Base-by-base conservation (phyloP, 306 rosid genomes). In the Purshia tridentata region DNA sequence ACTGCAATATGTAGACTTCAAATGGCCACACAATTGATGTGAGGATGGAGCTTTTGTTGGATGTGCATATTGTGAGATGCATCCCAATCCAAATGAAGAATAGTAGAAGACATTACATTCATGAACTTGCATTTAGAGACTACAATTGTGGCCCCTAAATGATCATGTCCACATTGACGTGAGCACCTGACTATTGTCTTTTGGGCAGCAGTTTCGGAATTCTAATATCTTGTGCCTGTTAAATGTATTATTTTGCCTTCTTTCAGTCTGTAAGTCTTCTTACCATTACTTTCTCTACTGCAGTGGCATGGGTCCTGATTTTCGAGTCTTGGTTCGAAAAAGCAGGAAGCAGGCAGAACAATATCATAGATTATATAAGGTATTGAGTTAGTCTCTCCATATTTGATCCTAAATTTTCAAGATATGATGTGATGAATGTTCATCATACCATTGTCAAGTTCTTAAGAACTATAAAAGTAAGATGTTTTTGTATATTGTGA, bases 301-400 rank as follows among this genome's bases (percentile, higher is more conserved):
- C 86, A 93, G 98, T 69, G 98, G 97, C 52, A 93, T 93, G 98
- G 98, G 98, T 79, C 98, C 97, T 67, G 98, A 93, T 80, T 93
- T 93, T 69, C 91, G 98, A 75, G 98, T 93, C 59, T 77, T 93
- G 83, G 98, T 93, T 42, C 87, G 96, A 64, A 93, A 93, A 80
- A 93, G 98, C 89, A 87, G 98, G 88, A 93, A 93, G 82, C 97
- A 93, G 63, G 97, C 98, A 42, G 97, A 84, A 75, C 98, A 93
- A 73, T 93, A 93, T 83, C 98, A 93, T 56, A 84, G 90, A 18
- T 75, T 93, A 65, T 93, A 93, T 78, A 91, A 93, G 84, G 98
- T 91, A 87, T 20, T 41, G 5, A 22, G 4, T 49, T 52, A 29
- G 60, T 52, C 60, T 56, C 57, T 63, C 35, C 29, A 40, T 37